These are phyloP conservation scores for Neocucurbitaria cava DNA, from an alignment of 2,329 filamentous ascomycete genomes.

Conservation along the genomic window DNA sequence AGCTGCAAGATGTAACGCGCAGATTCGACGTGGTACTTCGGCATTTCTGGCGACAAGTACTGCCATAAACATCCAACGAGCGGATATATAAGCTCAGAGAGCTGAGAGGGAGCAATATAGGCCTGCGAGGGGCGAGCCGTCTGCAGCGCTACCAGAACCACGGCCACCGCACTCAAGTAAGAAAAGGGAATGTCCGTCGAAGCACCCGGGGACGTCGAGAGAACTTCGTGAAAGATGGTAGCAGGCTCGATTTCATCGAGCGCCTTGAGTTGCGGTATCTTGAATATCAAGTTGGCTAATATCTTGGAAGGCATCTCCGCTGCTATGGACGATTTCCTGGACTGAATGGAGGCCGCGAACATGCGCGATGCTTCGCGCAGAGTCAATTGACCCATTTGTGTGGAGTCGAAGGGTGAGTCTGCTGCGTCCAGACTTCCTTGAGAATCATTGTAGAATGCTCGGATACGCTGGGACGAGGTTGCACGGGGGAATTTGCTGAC, in stretches of 20 bases:
- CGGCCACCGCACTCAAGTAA: conserved; percentile 40
- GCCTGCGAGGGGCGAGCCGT: conserved; percentile 28
- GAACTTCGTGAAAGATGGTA: conserved; percentile 28
- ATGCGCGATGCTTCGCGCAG: conserved; percentile 40
- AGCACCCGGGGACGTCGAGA: conserved; percentile 11
- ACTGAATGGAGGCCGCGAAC: conserved; percentile 32
- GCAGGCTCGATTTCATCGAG: conserved; percentile 37
- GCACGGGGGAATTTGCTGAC: conserved; percentile 10
- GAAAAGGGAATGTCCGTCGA: conserved; percentile 28
- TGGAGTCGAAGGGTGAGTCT: conserved; percentile 36
- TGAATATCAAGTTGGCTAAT: conserved; percentile 43
- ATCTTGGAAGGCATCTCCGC: conserved; percentile 42
- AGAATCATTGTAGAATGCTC: conserved; percentile 44
- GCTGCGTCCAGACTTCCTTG: conserved; percentile 44
- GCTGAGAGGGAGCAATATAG: conserved; percentile 50
- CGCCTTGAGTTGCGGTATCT: conserved; percentile 32
- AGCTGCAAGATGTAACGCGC: conserved; percentile 86
- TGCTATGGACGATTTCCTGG: conserved; percentile 10
- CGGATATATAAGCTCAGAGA: conserved; percentile 69
- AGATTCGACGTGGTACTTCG: conserved; percentile 94
- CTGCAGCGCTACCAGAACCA: conserved; percentile 44
- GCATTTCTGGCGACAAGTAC: conserved; percentile 79
- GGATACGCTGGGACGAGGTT: conserved; percentile 28
- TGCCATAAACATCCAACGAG: conserved; percentile 79
- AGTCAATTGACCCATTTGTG: conserved; percentile 35